Conservation (phyloP, 352 stramenopile species). For the Globisporangium emineosum region DNA sequence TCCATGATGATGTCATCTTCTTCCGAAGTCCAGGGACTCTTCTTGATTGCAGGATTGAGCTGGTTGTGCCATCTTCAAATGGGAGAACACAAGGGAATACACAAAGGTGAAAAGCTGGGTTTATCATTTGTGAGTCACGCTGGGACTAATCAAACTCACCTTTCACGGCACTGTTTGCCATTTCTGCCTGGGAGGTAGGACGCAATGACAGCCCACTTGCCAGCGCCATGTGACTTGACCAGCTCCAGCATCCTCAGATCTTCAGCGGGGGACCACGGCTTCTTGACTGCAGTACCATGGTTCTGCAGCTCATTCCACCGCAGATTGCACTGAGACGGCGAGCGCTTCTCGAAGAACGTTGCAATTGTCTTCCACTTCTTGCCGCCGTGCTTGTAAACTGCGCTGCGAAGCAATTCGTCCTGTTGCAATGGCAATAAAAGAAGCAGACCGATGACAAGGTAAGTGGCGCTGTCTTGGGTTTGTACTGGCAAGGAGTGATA, state of each 20-base stretch:
- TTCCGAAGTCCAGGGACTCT: conserved; percentile 70
- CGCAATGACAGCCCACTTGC: conserved; percentile 83
- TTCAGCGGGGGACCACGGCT: conserved; percentile 60
- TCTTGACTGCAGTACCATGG: conserved; percentile 58
- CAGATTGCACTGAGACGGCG: conserved; percentile 49
- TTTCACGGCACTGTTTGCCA: conserved; percentile 87
- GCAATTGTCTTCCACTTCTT: conserved; percentile 82
- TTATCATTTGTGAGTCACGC: not conserved
- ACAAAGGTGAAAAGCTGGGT: not conserved
- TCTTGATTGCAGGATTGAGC: conserved; percentile 77
- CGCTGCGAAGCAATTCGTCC: conserved; percentile 66
- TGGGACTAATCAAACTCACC: conserved; percentile 25
- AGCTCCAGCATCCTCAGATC: conserved; percentile 61
- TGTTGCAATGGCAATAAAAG: conserved; percentile 18
- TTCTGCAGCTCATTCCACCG: conserved; percentile 74
- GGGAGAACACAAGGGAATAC: not conserved
- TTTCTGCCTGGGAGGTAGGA: conserved; percentile 79
- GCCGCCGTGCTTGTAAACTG: conserved; percentile 66
- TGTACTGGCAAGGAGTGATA: not conserved
- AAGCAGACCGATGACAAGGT: not conserved
- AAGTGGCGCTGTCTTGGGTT: not conserved
- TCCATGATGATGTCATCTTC: conserved; percentile 86
- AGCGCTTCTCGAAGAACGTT: conserved; percentile 42
- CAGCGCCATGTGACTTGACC: conserved; percentile 48
- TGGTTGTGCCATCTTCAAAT: conserved; percentile 80